These are phyloP conservation scores for Colletotrichum neosansevieriae DNA, from an alignment of 2,329 filamentous ascomycete genomes.

Conservation along the genomic window DNA sequence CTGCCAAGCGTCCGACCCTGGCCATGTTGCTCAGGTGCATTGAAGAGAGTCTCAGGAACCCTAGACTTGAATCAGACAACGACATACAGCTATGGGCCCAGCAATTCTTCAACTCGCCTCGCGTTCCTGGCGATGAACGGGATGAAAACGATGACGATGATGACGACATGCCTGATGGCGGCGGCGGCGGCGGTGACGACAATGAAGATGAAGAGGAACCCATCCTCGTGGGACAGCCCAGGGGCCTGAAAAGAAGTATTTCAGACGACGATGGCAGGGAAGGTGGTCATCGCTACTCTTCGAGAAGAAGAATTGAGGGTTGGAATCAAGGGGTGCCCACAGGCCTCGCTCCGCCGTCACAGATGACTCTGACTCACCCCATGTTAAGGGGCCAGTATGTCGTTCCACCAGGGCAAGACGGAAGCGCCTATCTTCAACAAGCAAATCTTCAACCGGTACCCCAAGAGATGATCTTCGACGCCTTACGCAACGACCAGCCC, in stretches of 20 bases:
- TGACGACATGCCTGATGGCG: too few relatives aligned
- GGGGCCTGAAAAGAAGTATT: too few relatives aligned
- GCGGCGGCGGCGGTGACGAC: not conserved
- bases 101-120: constrained; percentile 27
- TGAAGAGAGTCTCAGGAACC: constrained; percentile 39
- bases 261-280: too few relatives aligned
- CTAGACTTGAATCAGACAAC: constrained; percentile 34
- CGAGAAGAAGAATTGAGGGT: too few relatives aligned
- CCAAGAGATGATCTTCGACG: constrained; percentile 6
- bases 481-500: not conserved
- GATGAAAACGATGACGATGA: not conserved
- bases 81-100: constrained; percentile 36
- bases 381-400: not conserved
- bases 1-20: constrained; percentile 45
- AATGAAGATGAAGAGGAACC: not conserved
- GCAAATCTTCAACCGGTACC: not conserved
- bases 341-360: not conserved
- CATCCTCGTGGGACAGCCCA: not conserved
- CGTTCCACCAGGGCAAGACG: not conserved
- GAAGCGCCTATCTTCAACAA: not conserved
- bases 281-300: too few relatives aligned
- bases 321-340: too few relatives aligned
- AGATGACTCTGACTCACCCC: not conserved
- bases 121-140: not conserved
- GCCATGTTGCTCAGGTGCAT: constrained; percentile 42